These are phyloP conservation scores for Furcasterigmium sp. DNA, from an alignment of 2,329 filamentous ascomycete genomes.

Conservation along the genomic window DNA sequence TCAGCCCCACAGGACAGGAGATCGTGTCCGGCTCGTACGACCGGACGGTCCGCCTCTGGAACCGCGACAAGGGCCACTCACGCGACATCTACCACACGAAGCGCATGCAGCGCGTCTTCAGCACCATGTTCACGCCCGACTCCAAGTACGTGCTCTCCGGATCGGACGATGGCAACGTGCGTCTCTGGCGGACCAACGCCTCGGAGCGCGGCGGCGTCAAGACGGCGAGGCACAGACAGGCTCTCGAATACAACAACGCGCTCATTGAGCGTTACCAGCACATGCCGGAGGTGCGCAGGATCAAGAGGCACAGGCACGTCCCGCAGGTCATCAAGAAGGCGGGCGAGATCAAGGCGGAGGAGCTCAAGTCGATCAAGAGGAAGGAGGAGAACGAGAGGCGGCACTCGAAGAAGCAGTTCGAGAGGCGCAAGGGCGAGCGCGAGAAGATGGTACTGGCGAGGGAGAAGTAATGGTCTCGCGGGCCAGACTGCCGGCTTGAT, in stretches of 20 bases:
- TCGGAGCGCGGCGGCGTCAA: slow-evolving; percentile 81
- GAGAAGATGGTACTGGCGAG: slow-evolving; percentile 85
- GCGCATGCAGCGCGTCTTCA: slow-evolving; percentile 93
- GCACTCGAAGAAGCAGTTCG: slow-evolving; percentile 79
- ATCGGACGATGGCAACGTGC: slow-evolving; percentile 83
- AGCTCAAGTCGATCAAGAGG: slow-evolving; percentile 81
- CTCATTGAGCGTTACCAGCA: slow-evolving; percentile 80
- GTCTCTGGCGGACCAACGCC: slow-evolving; percentile 85
- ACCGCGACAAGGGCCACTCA: slow-evolving; percentile 72
- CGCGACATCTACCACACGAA: slow-evolving; percentile 96
- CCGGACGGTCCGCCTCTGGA: slow-evolving; percentile 84
- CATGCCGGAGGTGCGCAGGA: slow-evolving; percentile 93
- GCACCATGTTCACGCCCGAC: slow-evolving; percentile 79
- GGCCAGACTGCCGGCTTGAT: background rate
- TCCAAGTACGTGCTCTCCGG: slow-evolving; percentile 85
- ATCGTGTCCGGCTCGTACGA: slow-evolving; percentile 83
- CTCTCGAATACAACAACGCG: slow-evolving; percentile 86
- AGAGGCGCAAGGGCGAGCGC: slow-evolving; percentile 69
- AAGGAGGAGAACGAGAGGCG: slow-evolving; percentile 91
- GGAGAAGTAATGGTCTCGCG: too few species aligned
- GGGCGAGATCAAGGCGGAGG: slow-evolving; percentile 86
- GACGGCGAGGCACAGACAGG: slow-evolving; percentile 76
- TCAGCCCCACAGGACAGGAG: slow-evolving; percentile 89
- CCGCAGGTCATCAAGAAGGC: slow-evolving; percentile 96
- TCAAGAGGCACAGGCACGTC: slow-evolving; percentile 84